Base-by-base conservation (phyloP, 257 asterid species). In the Agastache rugosa region DNA sequence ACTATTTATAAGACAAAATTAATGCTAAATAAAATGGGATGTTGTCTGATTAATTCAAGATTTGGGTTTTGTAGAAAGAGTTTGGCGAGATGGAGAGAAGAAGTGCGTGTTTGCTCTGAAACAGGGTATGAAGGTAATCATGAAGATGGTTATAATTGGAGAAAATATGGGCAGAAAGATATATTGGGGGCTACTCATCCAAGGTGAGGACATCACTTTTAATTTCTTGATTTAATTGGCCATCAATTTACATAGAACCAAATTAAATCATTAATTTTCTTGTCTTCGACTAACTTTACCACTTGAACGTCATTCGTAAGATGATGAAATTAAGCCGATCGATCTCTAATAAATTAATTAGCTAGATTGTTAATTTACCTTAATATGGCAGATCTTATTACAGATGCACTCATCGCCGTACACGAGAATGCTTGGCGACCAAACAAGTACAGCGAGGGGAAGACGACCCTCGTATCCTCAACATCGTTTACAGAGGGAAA, bases 371-470 rank as follows among this genome's bases (percentile, higher is more conserved):
- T n/a, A n/a, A n/a, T 31, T 1, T 31, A 31, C 35, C 35, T 2
- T 20, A 54, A 17, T 55, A 5, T 14, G 0, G 5, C 55, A 70
- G 97, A 68, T 84, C 95, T 12, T 91, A 91, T 54, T 91, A 83
- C 47, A 58, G 97, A 39, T 91, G 97, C 82, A 88, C 91, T 11
- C 88, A 91, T 79, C 83, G 82, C 44, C 39, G 75, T 9, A 83
- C 88, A 10, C 85, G 79, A 53, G 89, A 91, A 6, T 90, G 97
- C 44, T 59, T 78, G 71, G 95, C 97, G 8, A 88, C 84, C 7
- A 90, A 90, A 68, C 91, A 88, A 61, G 88, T 90, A 44, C 95
- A 90, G 66, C 85, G 37, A 73, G 61, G 78, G 11, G 91, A 84
- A 16, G 84, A 69, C 50, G 84, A 81, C 60, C 31, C 88, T 25